These are phyloP conservation scores for Bullera alba DNA, from an alignment of 768 basidiomycete species.

Conservation along the genomic window DNA sequence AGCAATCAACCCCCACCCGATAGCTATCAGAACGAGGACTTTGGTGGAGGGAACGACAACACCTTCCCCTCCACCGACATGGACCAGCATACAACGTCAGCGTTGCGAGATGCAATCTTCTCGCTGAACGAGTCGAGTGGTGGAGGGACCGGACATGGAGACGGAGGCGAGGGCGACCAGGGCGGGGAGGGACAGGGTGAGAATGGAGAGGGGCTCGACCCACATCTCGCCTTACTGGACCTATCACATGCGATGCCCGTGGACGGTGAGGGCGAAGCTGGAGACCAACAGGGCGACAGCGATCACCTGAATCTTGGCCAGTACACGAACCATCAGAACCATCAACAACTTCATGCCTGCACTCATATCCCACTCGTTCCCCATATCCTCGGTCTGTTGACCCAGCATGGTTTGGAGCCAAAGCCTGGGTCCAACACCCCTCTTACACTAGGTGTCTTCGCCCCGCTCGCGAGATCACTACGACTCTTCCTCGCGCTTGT, in stretches of 20 bases:
- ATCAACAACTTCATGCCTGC: slow-evolving; percentile 18
- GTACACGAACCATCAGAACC: slow-evolving; percentile 2
- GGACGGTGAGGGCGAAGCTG: slow-evolving; percentile 5
- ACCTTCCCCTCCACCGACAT: slow-evolving; percentile 32
- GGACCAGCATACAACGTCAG: slow-evolving; percentile 41
- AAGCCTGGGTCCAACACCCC: slow-evolving; percentile 37
- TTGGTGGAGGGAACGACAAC: slow-evolving; percentile 18
- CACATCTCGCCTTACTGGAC: slow-evolving; percentile 38
- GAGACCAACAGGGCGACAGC: slow-evolving; percentile 2
- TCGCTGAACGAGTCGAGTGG: slow-evolving; percentile 31
- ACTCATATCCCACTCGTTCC: slow-evolving; percentile 29
- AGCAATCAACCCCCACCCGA: slow-evolving; percentile 1
- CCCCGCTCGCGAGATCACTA: slow-evolving; percentile 32
- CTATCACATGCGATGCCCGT: slow-evolving; percentile 24
- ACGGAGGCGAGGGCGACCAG: slow-evolving; percentile 13
- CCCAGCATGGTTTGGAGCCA: slow-evolving; percentile 31
- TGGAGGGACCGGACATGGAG: slow-evolving; percentile 11
- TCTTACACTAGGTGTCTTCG: slow-evolving; percentile 30
- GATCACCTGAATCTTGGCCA: slow-evolving; percentile 10
- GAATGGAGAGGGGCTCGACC: slow-evolving; percentile 16
- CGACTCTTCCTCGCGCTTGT: slow-evolving; percentile 33
- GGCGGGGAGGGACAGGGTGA: slow-evolving; percentile 20
- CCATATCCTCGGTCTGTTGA: slow-evolving; percentile 31
- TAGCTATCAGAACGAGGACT: slow-evolving; percentile 22
- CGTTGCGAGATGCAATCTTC: slow-evolving; percentile 41